Conservation (phyloP, 148 eudicot species). For the Rhododendron simsii region DNA sequence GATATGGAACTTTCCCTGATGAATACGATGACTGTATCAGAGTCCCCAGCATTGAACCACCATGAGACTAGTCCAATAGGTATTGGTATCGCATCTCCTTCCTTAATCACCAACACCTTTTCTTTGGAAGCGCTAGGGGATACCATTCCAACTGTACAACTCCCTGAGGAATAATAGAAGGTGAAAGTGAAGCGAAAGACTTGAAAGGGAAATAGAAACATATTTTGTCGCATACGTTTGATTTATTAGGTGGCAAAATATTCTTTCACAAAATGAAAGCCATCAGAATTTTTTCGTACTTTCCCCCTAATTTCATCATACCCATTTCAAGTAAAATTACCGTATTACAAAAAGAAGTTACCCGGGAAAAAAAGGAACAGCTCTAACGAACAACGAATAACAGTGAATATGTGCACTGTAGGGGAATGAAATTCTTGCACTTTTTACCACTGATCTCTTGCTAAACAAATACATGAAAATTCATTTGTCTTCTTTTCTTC, state of each 20-base stretch:
- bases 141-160: slow-evolving; percentile 28
- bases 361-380: no score
- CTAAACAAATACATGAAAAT: no score
- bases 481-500: no score
- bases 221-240: neutral
- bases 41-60: slow-evolving; percentile 52
- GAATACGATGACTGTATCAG: slow-evolving; percentile 22
- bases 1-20: slow-evolving; percentile 32
- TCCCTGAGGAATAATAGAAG: slow-evolving; percentile 10
- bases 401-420: no score
- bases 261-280: neutral
- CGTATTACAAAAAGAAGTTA: no score
- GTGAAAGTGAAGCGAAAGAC: no score
- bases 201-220: no score
- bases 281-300: neutral
- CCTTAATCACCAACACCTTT: slow-evolving; percentile 25
- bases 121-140: slow-evolving; percentile 19
- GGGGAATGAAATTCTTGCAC: no score
- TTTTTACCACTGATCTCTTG: no score
- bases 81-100: slow-evolving; percentile 39
- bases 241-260: neutral
- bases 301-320: neutral
- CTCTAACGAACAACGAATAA: no score
- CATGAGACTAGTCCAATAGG: slow-evolving; percentile 34
- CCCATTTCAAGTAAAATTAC: neutral